These are phyloP conservation scores for Fusarium pseudoanthophilum DNA, from an alignment of 2,329 filamentous ascomycete species.

Conservation along the genomic window DNA sequence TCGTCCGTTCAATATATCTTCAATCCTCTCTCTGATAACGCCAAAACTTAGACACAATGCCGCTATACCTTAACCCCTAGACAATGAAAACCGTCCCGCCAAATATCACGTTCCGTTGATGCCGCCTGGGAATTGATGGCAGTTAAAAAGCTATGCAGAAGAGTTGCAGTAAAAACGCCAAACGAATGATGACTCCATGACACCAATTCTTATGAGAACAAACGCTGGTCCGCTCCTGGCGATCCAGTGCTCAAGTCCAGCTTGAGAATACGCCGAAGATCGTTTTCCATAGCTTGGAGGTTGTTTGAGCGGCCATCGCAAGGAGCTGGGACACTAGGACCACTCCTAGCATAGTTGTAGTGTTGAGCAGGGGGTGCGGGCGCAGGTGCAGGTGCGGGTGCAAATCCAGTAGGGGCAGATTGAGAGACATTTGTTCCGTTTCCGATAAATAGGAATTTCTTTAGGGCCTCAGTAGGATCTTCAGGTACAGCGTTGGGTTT, in stretches of 20 bases:
- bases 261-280: slow-evolving; percentile 64
- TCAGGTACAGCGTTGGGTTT: slow-evolving; percentile 32
- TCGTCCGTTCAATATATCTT: slow-evolving; percentile 32
- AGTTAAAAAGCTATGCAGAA: slow-evolving; percentile 42
- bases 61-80: slow-evolving; percentile 8
- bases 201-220: slow-evolving; percentile 40
- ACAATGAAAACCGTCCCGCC: slow-evolving; percentile 24
- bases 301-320: slow-evolving; percentile 39
- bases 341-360: slow-evolving; percentile 14
- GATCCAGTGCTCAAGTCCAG: slow-evolving; percentile 48
- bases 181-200: slow-evolving; percentile 28
- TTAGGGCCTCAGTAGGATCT: slow-evolving; percentile 62
- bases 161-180: slow-evolving; percentile 31
- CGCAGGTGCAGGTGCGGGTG: slow-evolving; percentile 33
- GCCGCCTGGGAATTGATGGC: slow-evolving; percentile 34
- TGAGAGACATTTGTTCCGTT: slow-evolving; percentile 39
- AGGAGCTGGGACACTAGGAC: slow-evolving; percentile 7
- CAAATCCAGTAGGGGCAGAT: slow-evolving; percentile 30
- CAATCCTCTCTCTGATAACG: slow-evolving; percentile 32
- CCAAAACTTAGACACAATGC: slow-evolving; percentile 36
- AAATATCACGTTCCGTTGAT: slow-evolving; percentile 36
- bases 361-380: slow-evolving; percentile 29
- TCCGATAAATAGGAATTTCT: slow-evolving; percentile 65
- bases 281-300: slow-evolving; percentile 63
- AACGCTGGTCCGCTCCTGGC: slow-evolving; percentile 36